phyloP scores from a whole-genome alignment of 106 monocot genomes.

The Platanthera zijinensis region DNA sequence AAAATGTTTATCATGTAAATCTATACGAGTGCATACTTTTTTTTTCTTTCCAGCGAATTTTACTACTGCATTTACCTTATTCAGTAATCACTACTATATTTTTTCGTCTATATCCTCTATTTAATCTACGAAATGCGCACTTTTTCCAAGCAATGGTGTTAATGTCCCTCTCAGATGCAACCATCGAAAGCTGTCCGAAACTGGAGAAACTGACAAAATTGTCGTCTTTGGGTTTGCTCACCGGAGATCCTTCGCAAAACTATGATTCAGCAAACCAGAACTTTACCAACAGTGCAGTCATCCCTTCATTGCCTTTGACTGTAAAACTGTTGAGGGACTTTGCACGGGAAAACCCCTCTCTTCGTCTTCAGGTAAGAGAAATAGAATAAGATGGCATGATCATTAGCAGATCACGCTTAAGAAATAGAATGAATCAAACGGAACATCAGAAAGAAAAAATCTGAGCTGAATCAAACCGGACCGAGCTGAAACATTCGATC shows the following conservation, averaged over 20 bases:
- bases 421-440: too few relatives aligned
- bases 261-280: slow-evolving; percentile 13
- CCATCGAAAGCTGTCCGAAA: slow-evolving; percentile 10
- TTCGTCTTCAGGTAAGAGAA: slow-evolving; percentile 48
- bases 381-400: neutral
- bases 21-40: too few relatives aligned
- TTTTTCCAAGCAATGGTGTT: neutral
- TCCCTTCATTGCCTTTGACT: slow-evolving; percentile 56
- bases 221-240: slow-evolving; percentile 20
- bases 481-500: too few relatives aligned
- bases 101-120: too few relatives aligned
- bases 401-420: neutral
- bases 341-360: slow-evolving; percentile 41
- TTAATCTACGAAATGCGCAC: too few relatives aligned
- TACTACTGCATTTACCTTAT: too few relatives aligned
- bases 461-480: too few relatives aligned
- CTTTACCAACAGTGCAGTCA: slow-evolving; percentile 29
- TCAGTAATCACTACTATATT: too few relatives aligned
- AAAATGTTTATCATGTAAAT: too few relatives aligned
- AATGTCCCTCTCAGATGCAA: neutral
- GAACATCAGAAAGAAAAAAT: too few relatives aligned
- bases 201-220: slow-evolving; percentile 10
- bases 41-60: too few relatives aligned
- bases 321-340: slow-evolving; percentile 52
- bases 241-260: slow-evolving; percentile 23